These are phyloP conservation scores for Calonectria honghensis DNA, from an alignment of 2,329 filamentous ascomycete genomes.

Conservation along the genomic window DNA sequence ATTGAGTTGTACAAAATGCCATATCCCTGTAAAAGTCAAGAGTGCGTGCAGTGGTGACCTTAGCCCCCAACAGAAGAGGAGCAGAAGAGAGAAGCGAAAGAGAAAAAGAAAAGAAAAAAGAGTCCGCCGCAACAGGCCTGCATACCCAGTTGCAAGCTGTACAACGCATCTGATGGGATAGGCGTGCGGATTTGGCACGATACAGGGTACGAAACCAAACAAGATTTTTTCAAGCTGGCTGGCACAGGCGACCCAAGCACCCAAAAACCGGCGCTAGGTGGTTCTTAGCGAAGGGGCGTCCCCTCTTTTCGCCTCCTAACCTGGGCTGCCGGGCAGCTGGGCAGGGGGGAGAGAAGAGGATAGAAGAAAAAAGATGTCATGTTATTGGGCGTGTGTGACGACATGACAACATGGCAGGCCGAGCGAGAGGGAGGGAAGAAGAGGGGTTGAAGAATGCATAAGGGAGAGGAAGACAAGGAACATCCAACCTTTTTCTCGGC, in stretches of 20 bases:
- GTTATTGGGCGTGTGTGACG: conserved; percentile 42
- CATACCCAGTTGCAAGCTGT: conserved; percentile 2
- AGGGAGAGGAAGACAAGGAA: background rate
- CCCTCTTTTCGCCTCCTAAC: conserved; percentile 34
- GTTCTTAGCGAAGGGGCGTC: conserved; percentile 35
- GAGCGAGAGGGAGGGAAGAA: conserved; percentile 39
- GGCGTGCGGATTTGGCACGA: conserved; percentile 21
- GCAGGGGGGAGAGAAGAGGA: conserved; percentile 37
- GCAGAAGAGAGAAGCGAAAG: background rate
- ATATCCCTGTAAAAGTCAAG: background rate
- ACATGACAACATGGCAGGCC: conserved; percentile 36
- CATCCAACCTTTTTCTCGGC: conserved; percentile 10
- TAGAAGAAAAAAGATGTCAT: conserved; percentile 40
- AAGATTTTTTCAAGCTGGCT: conserved; percentile 28
- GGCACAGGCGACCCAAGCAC: conserved; percentile 27
- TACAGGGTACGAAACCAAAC: conserved; percentile 15
- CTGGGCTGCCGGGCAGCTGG: conserved; percentile 21
- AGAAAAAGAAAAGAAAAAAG: background rate
- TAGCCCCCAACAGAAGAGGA: conserved; percentile 16
- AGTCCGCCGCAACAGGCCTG: background rate
- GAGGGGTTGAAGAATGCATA: conserved; percentile 34
- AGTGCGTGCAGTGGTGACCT: background rate
- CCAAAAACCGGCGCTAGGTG: conserved; percentile 30
- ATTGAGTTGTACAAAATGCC: conserved; percentile 2
- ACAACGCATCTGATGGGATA: conserved; percentile 11